Evolutionary conservation across 306 rosid genomes (phyloP).

Genomic region (Potentilla sterilis): DNA sequence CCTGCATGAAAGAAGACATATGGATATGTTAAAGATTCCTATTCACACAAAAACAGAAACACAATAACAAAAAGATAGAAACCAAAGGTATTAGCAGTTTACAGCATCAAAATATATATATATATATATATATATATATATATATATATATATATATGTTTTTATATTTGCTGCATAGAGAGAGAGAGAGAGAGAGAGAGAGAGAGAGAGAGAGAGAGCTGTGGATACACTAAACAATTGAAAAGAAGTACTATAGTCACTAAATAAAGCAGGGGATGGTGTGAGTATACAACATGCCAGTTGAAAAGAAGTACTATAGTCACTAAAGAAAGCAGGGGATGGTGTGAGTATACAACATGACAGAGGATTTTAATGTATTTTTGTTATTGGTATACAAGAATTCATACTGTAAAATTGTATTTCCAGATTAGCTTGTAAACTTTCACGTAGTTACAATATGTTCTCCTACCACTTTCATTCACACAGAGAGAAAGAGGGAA

Average conservation of each 20-base stretch:
- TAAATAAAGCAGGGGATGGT: not conserved
- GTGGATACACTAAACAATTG: not conserved
- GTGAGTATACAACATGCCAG: not conserved
- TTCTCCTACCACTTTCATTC: not conserved
- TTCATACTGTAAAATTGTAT: not conserved
- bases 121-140: too few species aligned
- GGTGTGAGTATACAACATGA: not conserved
- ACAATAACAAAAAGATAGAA: not conserved
- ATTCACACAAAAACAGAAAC: conserved; percentile 7
- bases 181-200: too few species aligned
- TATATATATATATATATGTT: too few species aligned
- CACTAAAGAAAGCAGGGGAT: not conserved
- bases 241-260: not conserved
- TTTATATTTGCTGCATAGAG: not conserved
- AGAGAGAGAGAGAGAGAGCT: too few species aligned
- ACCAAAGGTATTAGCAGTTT: not conserved
- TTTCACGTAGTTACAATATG: not conserved
- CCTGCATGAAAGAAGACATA: conserved; percentile 44
- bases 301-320: not conserved
- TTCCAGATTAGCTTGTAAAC: not conserved
- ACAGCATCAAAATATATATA: not conserved
- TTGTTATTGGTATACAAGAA: not conserved
- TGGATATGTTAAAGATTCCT: not conserved
- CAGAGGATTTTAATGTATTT: not conserved
- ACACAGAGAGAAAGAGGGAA: not conserved